phyloP scores from a whole-genome alignment of 257 asterid genomes.

The Ajuga chamaepitys region DNA sequence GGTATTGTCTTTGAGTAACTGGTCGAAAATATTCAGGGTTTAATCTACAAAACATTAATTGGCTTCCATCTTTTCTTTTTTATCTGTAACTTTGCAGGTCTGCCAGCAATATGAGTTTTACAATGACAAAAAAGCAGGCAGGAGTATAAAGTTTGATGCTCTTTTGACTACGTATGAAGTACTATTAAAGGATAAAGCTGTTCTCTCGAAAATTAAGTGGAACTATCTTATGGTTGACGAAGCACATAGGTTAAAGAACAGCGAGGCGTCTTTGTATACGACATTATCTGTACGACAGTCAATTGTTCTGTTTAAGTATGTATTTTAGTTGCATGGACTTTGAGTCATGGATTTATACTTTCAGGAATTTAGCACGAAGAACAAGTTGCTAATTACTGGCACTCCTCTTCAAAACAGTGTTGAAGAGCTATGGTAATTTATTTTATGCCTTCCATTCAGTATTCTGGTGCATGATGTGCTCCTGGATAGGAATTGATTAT shows the following conservation, averaged over 20 bases:
- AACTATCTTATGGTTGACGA: conserved; percentile 98
- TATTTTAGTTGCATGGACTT: conserved; percentile 8
- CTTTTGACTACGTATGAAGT: conserved; percentile 97
- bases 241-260: conserved; percentile 95
- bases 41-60: neutral
- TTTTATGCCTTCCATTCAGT: conserved; percentile 11
- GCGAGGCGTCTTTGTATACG: conserved; percentile 92
- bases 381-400: conserved; percentile 94
- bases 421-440: conserved; percentile 89
- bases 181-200: conserved; percentile 80
- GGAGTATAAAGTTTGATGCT: conserved; percentile 73
- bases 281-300: conserved; percentile 51
- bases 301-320: conserved; percentile 1
- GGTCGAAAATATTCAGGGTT: neutral
- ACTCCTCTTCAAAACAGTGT: conserved; percentile 99
- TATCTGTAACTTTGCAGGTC: conserved; percentile 44
- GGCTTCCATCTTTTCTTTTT: neutral
- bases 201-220: conserved; percentile 94
- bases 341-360: conserved; percentile 7
- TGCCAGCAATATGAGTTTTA: conserved; percentile 92
- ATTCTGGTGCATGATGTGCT: neutral
- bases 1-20: neutral
- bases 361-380: conserved; percentile 94
- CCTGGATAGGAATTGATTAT: conserved; percentile 4
- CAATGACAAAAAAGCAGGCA: conserved; percentile 64